Conservation (phyloP, 345 rosid species). For the Gossypium bickii region DNA sequence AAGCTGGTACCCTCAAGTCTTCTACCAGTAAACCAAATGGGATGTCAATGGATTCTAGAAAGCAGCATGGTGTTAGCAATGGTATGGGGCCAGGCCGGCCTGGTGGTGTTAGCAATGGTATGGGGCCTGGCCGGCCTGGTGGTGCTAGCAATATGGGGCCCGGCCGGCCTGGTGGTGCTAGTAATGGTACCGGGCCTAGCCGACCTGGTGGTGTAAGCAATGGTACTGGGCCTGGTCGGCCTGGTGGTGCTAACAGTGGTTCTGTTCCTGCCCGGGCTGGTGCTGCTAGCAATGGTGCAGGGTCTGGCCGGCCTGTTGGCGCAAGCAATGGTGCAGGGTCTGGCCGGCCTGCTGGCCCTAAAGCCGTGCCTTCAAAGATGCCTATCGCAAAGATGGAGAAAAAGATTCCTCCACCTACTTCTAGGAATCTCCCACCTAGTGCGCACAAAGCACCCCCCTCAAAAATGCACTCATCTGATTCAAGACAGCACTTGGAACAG, state of each 20-base stretch:
- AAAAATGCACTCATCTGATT: conserved; percentile 40
- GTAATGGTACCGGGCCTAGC: conserved; percentile 32
- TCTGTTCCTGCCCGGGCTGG: conserved; percentile 20
- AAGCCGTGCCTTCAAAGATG: conserved; percentile 37
- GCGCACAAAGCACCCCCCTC: conserved; percentile 39
- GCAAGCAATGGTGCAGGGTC: conserved; percentile 45
- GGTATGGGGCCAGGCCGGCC: conserved; percentile 32
- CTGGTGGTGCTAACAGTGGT: conserved; percentile 36
- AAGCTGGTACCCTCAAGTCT: conserved; percentile 28
- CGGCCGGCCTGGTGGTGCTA: conserved; percentile 18
- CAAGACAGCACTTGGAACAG: conserved; percentile 47
- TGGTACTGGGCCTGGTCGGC: conserved; percentile 28
- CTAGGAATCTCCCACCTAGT: conserved; percentile 35
- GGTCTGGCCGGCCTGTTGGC: conserved; percentile 24
- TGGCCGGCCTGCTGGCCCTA: conserved; percentile 45
- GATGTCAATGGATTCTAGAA: conserved; percentile 37
- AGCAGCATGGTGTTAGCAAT: conserved; percentile 47
- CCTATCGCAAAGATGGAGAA: conserved; percentile 35
- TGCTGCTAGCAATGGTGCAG: conserved; percentile 47
- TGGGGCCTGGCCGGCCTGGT: conserved; percentile 52
- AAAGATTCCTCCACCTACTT: conserved; percentile 29
- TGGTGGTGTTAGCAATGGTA: conserved; percentile 32
- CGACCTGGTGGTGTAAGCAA: conserved; percentile 23
- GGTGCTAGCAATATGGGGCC: conserved; percentile 30
- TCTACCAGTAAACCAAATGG: conserved; percentile 31